These are phyloP conservation scores for Fonsecaea monophora DNA, from an alignment of 2,329 filamentous ascomycete species.

Conservation along the genomic window DNA sequence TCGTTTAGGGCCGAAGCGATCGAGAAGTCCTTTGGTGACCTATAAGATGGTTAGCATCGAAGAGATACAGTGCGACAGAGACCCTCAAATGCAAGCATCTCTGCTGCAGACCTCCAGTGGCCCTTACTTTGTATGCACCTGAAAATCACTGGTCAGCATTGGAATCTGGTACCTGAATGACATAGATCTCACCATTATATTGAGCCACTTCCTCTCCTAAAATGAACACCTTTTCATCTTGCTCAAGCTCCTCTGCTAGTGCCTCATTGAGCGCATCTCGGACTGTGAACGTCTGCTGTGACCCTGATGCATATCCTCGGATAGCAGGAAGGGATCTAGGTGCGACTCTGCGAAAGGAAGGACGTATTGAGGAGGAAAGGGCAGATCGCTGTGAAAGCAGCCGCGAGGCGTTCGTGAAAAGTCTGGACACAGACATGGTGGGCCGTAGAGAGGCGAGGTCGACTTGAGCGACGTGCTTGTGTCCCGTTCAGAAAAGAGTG, in stretches of 20 bases:
- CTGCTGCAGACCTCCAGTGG: background rate
- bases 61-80: background rate
- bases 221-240: conserved; percentile 92
- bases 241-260: conserved; percentile 94
- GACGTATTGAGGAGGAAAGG: conserved; percentile 36
- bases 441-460: conserved; percentile 52
- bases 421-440: conserved; percentile 64
- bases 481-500: conserved; percentile 35
- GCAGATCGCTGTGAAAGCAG: conserved; percentile 64
- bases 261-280: conserved; percentile 98
- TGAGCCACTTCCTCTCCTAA: conserved; percentile 98
- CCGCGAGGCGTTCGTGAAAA: conserved; percentile 69
- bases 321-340: conserved; percentile 56
- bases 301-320: conserved; percentile 63
- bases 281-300: conserved; percentile 92
- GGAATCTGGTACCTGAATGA: background rate
- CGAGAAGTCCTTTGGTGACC: conserved; percentile 95
- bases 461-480: conserved; percentile 41
- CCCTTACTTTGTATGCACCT: conserved; percentile 69
- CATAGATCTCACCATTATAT: conserved; percentile 85
- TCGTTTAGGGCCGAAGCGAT: conserved; percentile 95
- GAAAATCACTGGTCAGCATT: conserved; percentile 12
- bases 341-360: conserved; percentile 50
- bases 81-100: background rate
- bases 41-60: background rate